Base-by-base conservation (phyloP, 2,329 filamentous ascomycete species). In the Diaporthe sp. region DNA sequence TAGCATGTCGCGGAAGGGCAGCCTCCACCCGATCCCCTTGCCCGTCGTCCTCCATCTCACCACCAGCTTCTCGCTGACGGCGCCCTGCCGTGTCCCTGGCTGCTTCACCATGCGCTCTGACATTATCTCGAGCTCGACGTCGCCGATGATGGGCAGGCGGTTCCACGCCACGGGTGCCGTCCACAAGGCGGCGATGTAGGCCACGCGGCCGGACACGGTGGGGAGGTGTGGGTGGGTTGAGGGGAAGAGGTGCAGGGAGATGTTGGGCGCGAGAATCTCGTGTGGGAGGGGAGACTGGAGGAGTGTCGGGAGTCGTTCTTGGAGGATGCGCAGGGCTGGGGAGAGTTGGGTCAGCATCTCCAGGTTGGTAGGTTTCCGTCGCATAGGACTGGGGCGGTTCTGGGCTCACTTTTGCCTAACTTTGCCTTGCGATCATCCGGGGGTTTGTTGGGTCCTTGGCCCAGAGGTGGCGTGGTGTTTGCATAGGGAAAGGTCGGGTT, bases 151-250 rank as follows among this genome's bases (percentile, higher is more conserved):
- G 3, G 97, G 97, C 1, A 99, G 90, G 39, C 94, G 92, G 81
- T 97, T 97, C 97, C 97, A 99, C 42, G 96, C 96, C 71, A 99
- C 93, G 0, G 97, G 97, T 0, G 96, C 95, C 0, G 97, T 98
- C 96, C 96, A 98, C 51, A 99, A 88, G 3, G 97, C 97, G 25
- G 97, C 96, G 49, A 94, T 94, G 84, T 99, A 99, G 65, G 95
- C 94, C 49, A 98, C 94, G 62, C 94, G 92, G 71, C 97, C 97
- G 39, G 94, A 95, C 55, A 98, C 97, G n/a, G 92, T 94, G 46
- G 97, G 97, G 3, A 99, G 94, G 83, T 96, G 94, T 3, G 94
- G 95, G 81, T 97, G 94, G 0, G 94, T 97, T 39, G 92, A 91
- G 51, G 92, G 92, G 83, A 94, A 94, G 78, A 94, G 90, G 82